Evolutionary conservation across 2,329 filamentous ascomycete species (phyloP).

Genomic region (Sporothrix sp.): DNA sequence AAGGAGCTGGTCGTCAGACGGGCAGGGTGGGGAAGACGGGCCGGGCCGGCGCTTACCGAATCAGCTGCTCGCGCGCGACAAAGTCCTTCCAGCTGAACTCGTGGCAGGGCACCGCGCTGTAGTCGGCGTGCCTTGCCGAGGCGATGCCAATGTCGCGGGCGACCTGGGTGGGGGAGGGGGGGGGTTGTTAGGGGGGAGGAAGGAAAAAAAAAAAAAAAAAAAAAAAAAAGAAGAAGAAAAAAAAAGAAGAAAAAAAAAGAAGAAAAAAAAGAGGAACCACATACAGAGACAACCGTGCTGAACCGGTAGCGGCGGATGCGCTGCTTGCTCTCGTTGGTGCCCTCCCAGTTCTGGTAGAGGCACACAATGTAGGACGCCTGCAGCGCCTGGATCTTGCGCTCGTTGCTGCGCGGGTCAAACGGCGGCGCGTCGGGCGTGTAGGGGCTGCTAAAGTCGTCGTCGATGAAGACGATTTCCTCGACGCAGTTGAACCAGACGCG

Average conservation of each 20-base stretch:
- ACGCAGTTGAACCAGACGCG: slow-evolving; percentile 9
- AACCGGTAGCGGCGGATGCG: slow-evolving; percentile 7
- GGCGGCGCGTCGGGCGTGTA: neutral
- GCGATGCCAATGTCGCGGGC: slow-evolving; percentile 7
- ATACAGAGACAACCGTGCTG: slow-evolving; percentile 11
- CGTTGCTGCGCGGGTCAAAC: neutral
- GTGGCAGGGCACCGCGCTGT: neutral
- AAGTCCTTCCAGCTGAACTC: slow-evolving; percentile 7
- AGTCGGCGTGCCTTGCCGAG: slow-evolving; percentile 3
- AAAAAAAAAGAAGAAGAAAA: no score
- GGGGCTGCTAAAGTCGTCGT: slow-evolving; percentile 8
- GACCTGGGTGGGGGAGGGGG: no score
- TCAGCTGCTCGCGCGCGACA: slow-evolving; percentile 3
- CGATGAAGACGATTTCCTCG: slow-evolving; percentile 8
- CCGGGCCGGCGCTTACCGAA: no score
- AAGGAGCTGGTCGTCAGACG: no score
- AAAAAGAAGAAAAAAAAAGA: no score
- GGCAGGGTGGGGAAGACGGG: no score
- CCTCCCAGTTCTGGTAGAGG: slow-evolving; percentile 12
- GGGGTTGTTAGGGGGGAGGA: no score
- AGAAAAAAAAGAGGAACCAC: no score
- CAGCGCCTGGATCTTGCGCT: slow-evolving; percentile 5
- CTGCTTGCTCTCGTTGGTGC: slow-evolving; percentile 8
- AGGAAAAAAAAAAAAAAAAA: no score
- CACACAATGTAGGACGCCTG: slow-evolving; percentile 9